Conservation (phyloP, 2,329 filamentous ascomycete genomes). For the Colletotrichum endophyticum region DNA sequence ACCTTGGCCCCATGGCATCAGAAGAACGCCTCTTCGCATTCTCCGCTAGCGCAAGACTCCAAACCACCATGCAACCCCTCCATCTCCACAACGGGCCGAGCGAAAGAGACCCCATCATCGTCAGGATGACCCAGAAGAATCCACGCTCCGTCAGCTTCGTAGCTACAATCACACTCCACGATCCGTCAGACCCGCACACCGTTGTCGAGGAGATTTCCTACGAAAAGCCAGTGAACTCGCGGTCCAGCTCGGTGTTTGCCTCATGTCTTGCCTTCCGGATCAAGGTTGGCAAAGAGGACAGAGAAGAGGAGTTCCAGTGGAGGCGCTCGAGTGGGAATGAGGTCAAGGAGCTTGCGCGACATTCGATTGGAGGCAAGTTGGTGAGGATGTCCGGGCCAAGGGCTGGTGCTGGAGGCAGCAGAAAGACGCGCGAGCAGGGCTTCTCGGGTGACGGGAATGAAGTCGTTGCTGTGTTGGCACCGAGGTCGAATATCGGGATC, state of each 20-base stretch:
- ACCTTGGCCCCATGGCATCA: background rate
- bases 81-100: background rate
- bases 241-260: background rate
- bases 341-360: background rate
- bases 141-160: background rate
- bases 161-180: background rate
- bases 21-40: background rate
- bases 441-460: background rate
- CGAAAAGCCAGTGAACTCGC: background rate
- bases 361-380: background rate
- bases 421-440: background rate
- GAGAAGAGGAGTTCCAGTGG: background rate
- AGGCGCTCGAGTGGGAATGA: background rate
- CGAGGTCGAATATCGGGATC: background rate
- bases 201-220: background rate
- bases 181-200: background rate
- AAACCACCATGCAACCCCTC: background rate
- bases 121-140: background rate
- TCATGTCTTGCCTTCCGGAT: background rate
- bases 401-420: background rate
- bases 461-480: background rate
- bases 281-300: background rate
- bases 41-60: background rate
- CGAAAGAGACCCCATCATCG: background rate
- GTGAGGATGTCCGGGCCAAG: background rate